Base-by-base conservation (phyloP, 441 rosid species). In the Pelargonium citronellum region DNA sequence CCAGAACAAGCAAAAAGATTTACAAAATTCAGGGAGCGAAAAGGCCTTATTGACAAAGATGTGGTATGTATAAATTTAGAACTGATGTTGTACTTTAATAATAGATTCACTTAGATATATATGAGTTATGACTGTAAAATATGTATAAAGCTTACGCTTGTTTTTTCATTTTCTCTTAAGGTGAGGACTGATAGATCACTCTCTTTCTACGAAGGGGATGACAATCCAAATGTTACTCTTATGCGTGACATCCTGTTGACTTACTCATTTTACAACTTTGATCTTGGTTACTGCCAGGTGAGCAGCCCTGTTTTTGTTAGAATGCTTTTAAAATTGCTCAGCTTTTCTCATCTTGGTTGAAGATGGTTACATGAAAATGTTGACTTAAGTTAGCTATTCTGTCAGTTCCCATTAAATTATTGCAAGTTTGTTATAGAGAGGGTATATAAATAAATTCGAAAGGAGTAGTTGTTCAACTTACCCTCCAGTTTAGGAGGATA, bases 261-360 rank as follows among this genome's bases (percentile, higher is more conserved):
- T 1, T 95, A 91, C 76, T 95, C 97, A 69, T 92, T 95, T 82
- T 95, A 92, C 83, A 92, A 92, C 72, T 95, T 95, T 61, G 99
- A 95, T 81, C 95, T 95, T 55, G 98, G 99, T 74, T 95, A 95
- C 81, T 92, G 99, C 84, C 99, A 95, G 97, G 99, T 92, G 83
- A 74, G 67, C 66, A 34, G 16, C 53, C 12, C 60, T 7, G 7
- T 62, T 66, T 9, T 15, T 66, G 43, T 75, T 64, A 22, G 16
- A 62, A 62, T 47, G 47, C 62, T 47, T 47, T 71, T 63, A 24
- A 62, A 83, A 73, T 30, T 30, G 10, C 37, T 22, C 24, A 16
- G 17, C n/a, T 62, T 62, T 62, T 2, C 41, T 30, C 43, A 0
- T 62, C 6, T 62, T 62, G 10, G 19, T 62, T 62, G 66, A 62